Evolutionary conservation across 371 early-diverging fungal species (phyloP), one percentile per base, ranked within the genome.

Genomic region (Mortierella sp.): DNA sequence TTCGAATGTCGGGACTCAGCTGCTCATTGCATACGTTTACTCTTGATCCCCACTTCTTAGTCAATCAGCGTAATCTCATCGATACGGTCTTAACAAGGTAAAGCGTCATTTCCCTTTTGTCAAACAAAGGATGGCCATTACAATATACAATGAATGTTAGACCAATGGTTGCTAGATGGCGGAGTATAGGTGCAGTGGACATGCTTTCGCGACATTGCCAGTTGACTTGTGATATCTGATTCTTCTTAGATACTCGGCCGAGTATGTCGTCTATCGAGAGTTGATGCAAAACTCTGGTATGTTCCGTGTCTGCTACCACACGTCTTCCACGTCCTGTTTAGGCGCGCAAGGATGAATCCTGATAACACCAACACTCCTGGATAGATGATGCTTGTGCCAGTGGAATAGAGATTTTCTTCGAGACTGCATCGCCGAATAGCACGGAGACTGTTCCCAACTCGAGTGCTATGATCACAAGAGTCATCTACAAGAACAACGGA

Each of bases 11-110:
- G 34, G 7, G 10, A 10, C 34, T 10, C 4, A 10, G 7, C 34
- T 7, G 10, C 34, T 34, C 34, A 34, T 28, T 47, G 13, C n/a
- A n/a, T n/a, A n/a, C n/a, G n/a, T n/a, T n/a, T 28, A 13, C 21
- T 16, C 57, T 46, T 51, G n/a, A 58, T 9, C 39, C 49, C 49
- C 16, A 39, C 65, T 14, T 58, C n/a, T 31, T 47, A 84, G 94
- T 94, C 4, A 95, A 96, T 80, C 96, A 95, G 76, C 86, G 96
- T 24, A 94, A 94, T 73, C 84, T 96, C 45, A 95, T 96, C 64
- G 96, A 96, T 81, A 95, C 95, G 84, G 94, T 96, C 43, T 82
- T 95, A 18, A 95, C 94, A 18, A 84, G 96, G 78, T 89, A 86
- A 1, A 12, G 9, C 14, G 8, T n/a, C n/a, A n/a, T n/a, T n/a